Base-by-base conservation (phyloP, 2,329 filamentous ascomycete species). In the Fusarium begoniae region DNA sequence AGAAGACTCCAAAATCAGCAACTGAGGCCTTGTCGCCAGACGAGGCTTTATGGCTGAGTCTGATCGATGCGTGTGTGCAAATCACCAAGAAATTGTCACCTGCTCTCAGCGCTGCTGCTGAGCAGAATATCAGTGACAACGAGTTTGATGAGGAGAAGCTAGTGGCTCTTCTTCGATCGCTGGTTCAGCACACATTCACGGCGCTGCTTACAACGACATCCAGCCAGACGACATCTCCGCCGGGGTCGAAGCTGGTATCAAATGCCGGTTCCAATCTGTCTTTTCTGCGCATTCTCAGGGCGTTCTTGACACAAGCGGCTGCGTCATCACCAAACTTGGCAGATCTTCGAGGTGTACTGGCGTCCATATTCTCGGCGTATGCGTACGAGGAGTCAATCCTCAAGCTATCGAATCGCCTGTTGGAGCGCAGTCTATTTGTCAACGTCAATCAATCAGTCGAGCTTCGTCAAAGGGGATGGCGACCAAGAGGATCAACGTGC, bases 311-410 rank as follows among this genome's bases (percentile, higher is more conserved):
- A 2, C 91, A 94, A 51, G 96, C 95, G 1, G 93, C 94, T 1
- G 88, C 90, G 30, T 91, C 92, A 24, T 97, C 95, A 0, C 95
- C 96, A 0, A 97, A 93, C 18, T 87, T 99, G 4, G 92, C 94
- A 3, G 95, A 98, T 80, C 88, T 99, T 7, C 92, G 96, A 50
- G 90, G 90, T 12, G 95, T 98, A 2, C 88, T 99, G 5, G 87
- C 90, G 2, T 96, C 95, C 18, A 96, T 99, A 63, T 98, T 99
- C 83, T 91, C 96, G 0, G 96, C 96, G 0, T 99, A 99, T 80
- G 92, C 95, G 1, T 98, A 98, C 80, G 96, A 99, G 82, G 94
- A 96, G 81, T 95, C 93, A 1, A 93, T 99, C 22, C 88, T 99
- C 26, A 88, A 89, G 4, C 89, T 99, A 7, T 94, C 96, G 2